Conservation (phyloP, 2,329 filamentous ascomycete species). For the Sporothrix euskadiensis region DNA sequence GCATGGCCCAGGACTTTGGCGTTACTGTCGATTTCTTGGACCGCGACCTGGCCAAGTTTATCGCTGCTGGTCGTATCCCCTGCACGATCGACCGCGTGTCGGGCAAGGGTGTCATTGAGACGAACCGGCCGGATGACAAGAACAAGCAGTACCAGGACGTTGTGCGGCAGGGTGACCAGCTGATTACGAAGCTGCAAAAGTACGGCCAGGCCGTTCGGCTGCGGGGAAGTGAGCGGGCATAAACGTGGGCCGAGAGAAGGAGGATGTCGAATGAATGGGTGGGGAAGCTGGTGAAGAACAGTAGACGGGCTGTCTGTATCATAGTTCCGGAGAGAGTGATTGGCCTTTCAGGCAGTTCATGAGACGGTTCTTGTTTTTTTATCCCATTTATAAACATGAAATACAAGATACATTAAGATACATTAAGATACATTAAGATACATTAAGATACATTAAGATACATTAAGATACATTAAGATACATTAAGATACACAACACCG, state of each 20-base stretch:
- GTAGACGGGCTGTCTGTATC: neutral
- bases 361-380: conserved; percentile 1
- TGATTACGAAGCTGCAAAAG: conserved; percentile 99
- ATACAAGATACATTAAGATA: conserved; percentile 1
- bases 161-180: conserved; percentile 93
- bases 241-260: conserved; percentile 32
- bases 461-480: no score
- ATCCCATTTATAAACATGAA: neutral
- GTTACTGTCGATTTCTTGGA: conserved; percentile 96
- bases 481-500: neutral
- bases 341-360: neutral
- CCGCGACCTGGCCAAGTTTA: conserved; percentile 94
- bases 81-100: conserved; percentile 98
- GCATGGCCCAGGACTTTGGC: conserved; percentile 96
- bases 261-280: neutral
- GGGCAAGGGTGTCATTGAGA: conserved; percentile 96
- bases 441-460: no score
- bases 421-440: no score
- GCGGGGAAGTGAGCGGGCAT: conserved; percentile 90
- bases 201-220: conserved; percentile 95
- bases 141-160: conserved; percentile 99
- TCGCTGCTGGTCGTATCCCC: conserved; percentile 87
- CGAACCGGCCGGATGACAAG: conserved; percentile 96
- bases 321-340: neutral
- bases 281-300: neutral